phyloP scores from a whole-genome alignment of 2,329 filamentous ascomycete genomes.

The Botrytis byssoidea region DNA sequence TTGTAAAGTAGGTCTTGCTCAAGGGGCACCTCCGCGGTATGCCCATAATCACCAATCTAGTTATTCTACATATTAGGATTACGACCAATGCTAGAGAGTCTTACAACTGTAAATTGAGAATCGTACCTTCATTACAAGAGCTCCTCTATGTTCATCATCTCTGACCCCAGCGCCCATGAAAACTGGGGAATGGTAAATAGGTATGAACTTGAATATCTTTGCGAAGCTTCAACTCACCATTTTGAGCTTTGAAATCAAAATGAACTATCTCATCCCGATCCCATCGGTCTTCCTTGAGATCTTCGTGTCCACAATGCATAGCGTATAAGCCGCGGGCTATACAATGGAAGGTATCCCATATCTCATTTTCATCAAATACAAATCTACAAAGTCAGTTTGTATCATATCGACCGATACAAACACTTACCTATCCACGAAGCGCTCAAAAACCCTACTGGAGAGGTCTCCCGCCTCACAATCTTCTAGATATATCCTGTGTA shows the following conservation, averaged over 20 bases:
- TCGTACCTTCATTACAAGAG: neutral
- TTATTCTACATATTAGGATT: neutral
- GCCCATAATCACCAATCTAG: conserved; percentile 13
- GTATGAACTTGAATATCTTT: too few species aligned
- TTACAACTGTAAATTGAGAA: neutral
- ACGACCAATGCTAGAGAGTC: neutral
- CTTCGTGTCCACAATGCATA: conserved; percentile 12
- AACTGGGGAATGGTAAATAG: neutral
- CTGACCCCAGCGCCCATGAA: neutral
- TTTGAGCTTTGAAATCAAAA: conserved; percentile 8
- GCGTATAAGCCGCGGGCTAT: neutral
- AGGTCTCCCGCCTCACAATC: neutral
- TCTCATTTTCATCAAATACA: neutral
- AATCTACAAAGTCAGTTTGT: neutral
- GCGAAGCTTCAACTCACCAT: neutral
- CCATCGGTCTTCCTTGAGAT: neutral
- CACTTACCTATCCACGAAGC: neutral
- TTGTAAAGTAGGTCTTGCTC: neutral
- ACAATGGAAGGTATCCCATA: conserved; percentile 14
- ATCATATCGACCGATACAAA: neutral
- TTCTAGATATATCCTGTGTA: conserved; percentile 1
- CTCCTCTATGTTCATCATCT: conserved; percentile 7
- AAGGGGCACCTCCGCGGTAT: neutral
- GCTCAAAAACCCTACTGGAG: neutral
- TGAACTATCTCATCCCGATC: conserved; percentile 16